Percentiles rank a stretch among this genome's conserved stretches.
phyloP scores from a whole-genome alignment of 83 land plant genomes.

The Thuja plicata region DNA sequence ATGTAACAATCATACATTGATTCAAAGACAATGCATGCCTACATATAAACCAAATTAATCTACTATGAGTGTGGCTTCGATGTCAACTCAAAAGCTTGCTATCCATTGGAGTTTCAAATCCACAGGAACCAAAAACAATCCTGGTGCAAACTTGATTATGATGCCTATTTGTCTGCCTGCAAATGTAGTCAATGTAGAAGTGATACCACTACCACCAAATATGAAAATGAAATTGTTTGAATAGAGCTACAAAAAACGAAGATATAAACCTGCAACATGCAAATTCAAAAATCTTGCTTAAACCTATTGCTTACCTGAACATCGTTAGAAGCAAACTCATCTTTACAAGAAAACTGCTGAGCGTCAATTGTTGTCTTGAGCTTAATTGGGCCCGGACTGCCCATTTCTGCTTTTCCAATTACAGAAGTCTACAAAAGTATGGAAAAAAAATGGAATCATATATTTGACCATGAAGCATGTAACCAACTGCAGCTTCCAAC shows the following conservation, averaged over 20 bases:
- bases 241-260: not conserved
- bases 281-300: not conserved
- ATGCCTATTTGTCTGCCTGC: not conserved
- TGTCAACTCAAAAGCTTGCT: not conserved
- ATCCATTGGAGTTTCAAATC: not conserved
- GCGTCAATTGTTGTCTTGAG: not conserved
- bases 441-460: slow-evolving; percentile 11
- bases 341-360: not conserved
- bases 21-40: not conserved
- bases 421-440: slow-evolving; percentile 6
- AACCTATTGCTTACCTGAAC: not conserved
- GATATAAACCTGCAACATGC: not conserved
- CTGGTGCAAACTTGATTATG: not conserved
- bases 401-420: not conserved
- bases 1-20: not conserved
- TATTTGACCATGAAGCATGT: not conserved
- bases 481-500: not conserved
- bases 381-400: not conserved
- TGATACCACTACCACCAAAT: not conserved
- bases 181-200: not conserved
- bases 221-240: not conserved
- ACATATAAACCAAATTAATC: not conserved
- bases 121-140: not conserved
- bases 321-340: not conserved
- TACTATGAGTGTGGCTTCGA: not conserved